Percentiles rank a stretch among this genome's conserved stretches.
These are phyloP conservation scores for Capsella rubella DNA, from an alignment of 441 rosid genomes.

Conservation along the genomic window DNA sequence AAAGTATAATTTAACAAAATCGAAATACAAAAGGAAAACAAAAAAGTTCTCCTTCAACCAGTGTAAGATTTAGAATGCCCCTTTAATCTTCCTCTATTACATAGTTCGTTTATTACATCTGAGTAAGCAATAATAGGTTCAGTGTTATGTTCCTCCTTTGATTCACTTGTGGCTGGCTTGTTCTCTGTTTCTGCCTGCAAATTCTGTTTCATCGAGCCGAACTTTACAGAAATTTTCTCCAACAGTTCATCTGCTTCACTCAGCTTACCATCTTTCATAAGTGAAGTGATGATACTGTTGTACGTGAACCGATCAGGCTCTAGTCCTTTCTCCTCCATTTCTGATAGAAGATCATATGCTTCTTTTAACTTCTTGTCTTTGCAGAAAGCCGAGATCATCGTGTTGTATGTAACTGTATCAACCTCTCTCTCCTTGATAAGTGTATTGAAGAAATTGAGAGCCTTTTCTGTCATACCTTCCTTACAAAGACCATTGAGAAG, in stretches of 20 bases:
- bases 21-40: constrained; percentile 34
- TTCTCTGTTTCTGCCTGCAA: constrained; percentile 40
- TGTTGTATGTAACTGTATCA: constrained; percentile 83
- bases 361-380: constrained; percentile 71
- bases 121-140: constrained; percentile 54
- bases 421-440: constrained; percentile 65
- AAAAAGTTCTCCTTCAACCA: constrained; percentile 47
- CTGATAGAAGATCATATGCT: constrained; percentile 68
- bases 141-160: constrained; percentile 47
- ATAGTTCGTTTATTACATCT: constrained; percentile 70
- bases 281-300: constrained; percentile 59
- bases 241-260: constrained; percentile 67
- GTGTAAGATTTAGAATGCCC: constrained; percentile 56
- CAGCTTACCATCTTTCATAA: constrained; percentile 59
- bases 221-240: constrained; percentile 56
- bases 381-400: constrained; percentile 74
- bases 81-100: constrained; percentile 65
- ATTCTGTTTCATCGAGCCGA: constrained; percentile 47
- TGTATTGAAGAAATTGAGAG: constrained; percentile 72
- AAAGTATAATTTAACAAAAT: not conserved
- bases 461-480: constrained; percentile 80
- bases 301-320: constrained; percentile 77
- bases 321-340: constrained; percentile 70
- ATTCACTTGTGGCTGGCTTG: constrained; percentile 35
- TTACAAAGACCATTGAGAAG: constrained; percentile 83